phyloP scores from a whole-genome alignment of 1,284 basidiomycete genomes.

The Tremellales sp. region DNA sequence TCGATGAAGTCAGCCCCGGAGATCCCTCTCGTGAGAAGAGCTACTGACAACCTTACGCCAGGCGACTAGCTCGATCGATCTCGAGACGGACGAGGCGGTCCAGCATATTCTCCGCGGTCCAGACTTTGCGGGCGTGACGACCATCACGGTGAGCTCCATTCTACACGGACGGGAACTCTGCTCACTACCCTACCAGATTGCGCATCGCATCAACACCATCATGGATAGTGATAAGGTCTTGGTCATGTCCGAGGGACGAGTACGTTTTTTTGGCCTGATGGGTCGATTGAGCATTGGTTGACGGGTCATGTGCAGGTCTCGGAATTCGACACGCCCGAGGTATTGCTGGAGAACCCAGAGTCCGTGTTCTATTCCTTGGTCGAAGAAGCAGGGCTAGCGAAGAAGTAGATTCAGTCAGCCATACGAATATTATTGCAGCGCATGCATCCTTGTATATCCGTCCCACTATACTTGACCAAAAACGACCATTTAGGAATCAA shows the following conservation, averaged over 20 bases:
- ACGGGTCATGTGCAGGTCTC: too few relatives aligned
- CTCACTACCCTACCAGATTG: slow-evolving; percentile 48
- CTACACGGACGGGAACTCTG: background rate
- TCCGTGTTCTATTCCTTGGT: slow-evolving; percentile 21
- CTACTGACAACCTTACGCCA: too few relatives aligned
- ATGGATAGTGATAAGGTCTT: slow-evolving; percentile 78
- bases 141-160: slow-evolving; percentile 62
- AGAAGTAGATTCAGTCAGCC: too few relatives aligned
- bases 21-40: too few relatives aligned
- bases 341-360: slow-evolving; percentile 53
- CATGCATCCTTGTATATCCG: too few relatives aligned
- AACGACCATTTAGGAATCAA: too few relatives aligned
- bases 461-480: too few relatives aligned
- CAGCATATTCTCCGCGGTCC: slow-evolving; percentile 45
- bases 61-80: slow-evolving; percentile 59
- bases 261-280: too few relatives aligned
- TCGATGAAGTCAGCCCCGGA: slow-evolving; percentile 77
- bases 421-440: too few relatives aligned
- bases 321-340: slow-evolving; percentile 69
- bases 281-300: too few relatives aligned
- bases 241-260: slow-evolving; percentile 73
- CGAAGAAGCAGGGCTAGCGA: slow-evolving; percentile 21
- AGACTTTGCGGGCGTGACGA: slow-evolving; percentile 60
- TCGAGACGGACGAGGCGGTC: slow-evolving; percentile 76
- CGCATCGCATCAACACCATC: slow-evolving; percentile 84